A percentile compares a stretch with the other conserved stretches of the same genome.
phyloP scores from a whole-genome alignment of 495 filamentous ascomycete genomes.

The Tuber umbilicatum region DNA sequence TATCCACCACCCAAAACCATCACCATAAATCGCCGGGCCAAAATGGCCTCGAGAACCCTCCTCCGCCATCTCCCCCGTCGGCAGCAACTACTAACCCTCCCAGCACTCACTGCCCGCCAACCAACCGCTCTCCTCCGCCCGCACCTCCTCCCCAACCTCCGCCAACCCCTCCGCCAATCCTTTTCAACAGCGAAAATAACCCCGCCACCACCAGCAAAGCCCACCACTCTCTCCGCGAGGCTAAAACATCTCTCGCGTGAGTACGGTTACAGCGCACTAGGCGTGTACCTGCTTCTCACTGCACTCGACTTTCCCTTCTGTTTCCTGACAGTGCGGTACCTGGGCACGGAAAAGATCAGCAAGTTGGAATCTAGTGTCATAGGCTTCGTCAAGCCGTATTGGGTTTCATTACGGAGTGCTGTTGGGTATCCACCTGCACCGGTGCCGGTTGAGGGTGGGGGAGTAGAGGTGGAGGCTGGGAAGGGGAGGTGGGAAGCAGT shows the following conservation, averaged over 20 bases:
- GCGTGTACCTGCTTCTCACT: conserved; percentile 76
- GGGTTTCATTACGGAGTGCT: conserved; percentile 7
- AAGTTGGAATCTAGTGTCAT: conserved; percentile 43
- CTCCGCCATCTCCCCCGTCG: conserved; percentile 8
- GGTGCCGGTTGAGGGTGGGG: conserved; percentile 41
- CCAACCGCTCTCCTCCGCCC: conserved; percentile 11
- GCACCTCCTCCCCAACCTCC: conserved; percentile 11
- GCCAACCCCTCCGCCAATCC: conserved; percentile 4
- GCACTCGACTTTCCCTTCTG: conserved; percentile 93
- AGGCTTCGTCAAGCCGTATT: conserved; percentile 38
- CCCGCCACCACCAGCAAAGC: conserved; percentile 6
- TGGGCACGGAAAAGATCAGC: conserved; percentile 83
- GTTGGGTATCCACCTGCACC: conserved; percentile 27
- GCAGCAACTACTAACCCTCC: neutral
- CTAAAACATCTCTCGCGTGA: conserved; percentile 79
- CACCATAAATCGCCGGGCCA: neutral
- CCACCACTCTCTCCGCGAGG: conserved; percentile 56
- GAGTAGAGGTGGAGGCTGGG: conserved; percentile 42
- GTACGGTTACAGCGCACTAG: conserved; percentile 91
- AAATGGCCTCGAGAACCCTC: conserved; percentile 26
- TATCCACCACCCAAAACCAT: neutral
- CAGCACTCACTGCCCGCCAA: neutral
- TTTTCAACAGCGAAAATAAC: conserved; percentile 6
- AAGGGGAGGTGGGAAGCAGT: conserved; percentile 47
- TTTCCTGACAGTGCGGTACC: conserved; percentile 71